Evolutionary conservation across 1,139 yeast species (phyloP).

Genomic region (Blastobotrys proliferans): DNA sequence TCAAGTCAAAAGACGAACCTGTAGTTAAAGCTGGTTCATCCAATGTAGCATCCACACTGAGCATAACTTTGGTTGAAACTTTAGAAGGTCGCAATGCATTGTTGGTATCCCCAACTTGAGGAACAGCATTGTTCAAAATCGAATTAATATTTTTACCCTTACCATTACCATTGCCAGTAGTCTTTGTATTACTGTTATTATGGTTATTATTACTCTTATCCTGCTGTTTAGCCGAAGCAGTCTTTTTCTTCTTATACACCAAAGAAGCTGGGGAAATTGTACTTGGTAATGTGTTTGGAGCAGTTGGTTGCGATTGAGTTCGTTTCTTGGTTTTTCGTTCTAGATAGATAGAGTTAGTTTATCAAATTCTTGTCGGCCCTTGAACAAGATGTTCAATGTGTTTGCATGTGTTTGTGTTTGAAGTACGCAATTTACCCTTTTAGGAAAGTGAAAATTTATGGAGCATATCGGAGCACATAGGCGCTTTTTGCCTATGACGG

Average conservation of each 20-base stretch:
- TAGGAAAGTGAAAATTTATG: neutral
- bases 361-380: neutral
- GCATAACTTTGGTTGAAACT: slow-evolving; percentile 11
- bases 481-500: no score
- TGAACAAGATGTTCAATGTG: neutral
- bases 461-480: neutral
- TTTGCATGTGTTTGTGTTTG: neutral
- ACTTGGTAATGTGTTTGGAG: slow-evolving; percentile 20
- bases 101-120: neutral
- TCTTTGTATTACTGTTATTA: neutral
- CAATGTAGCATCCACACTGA: slow-evolving; percentile 3
- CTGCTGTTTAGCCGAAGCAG: neutral
- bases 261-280: slow-evolving; percentile 13
- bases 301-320: slow-evolving; percentile 19
- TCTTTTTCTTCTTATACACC: slow-evolving; percentile 6
- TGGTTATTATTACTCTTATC: neutral
- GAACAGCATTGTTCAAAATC: neutral
- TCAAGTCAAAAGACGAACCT: slow-evolving; percentile 3
- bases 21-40: neutral
- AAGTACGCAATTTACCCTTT: neutral
- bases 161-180: neutral
- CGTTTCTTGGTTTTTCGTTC: slow-evolving; percentile 22
- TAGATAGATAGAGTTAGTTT: neutral
- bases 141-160: slow-evolving; percentile 6
- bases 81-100: slow-evolving; percentile 10